Conservation (phyloP, 2,329 filamentous ascomycete genomes). For the Cadophora luteo-olivacea region DNA sequence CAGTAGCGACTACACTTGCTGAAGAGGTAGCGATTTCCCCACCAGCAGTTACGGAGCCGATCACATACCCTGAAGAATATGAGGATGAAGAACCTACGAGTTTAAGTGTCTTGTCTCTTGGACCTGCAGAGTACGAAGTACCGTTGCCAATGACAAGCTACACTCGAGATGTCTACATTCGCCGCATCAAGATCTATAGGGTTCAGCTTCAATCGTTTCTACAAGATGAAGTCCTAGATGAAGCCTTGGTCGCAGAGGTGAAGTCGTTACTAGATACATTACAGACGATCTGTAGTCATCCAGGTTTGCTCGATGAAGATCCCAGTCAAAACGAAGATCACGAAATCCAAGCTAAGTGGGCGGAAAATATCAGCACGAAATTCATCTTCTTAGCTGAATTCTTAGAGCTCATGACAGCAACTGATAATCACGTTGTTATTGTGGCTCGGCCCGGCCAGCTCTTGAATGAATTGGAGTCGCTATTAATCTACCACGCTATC, state of each 20-base stretch:
- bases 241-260: constrained; percentile 52
- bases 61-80: background rate
- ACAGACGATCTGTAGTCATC: constrained; percentile 63
- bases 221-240: constrained; percentile 50
- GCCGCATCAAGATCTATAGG: constrained; percentile 53
- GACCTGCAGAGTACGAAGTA: constrained; percentile 54
- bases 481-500: constrained; percentile 52
- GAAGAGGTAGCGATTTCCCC: background rate
- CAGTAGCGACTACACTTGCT: background rate
- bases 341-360: constrained; percentile 57
- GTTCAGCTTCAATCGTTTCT: constrained; percentile 57
- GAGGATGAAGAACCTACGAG: constrained; percentile 7
- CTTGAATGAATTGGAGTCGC: constrained; percentile 57
- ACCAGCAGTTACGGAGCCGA: background rate
- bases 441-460: constrained; percentile 57
- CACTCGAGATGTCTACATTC: constrained; percentile 58
- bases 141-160: constrained; percentile 64
- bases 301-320: constrained; percentile 57
- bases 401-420: constrained; percentile 51
- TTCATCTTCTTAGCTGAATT: constrained; percentile 65
- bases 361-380: constrained; percentile 63
- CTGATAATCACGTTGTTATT: constrained; percentile 58
- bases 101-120: constrained; percentile 10
- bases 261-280: constrained; percentile 59
- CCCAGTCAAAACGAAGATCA: constrained; percentile 44